Evolutionary conservation across 2,329 filamentous ascomycete species (phyloP), one percentile per base, ranked within the genome.

Genomic region (Colletotrichum euphorbiae): DNA sequence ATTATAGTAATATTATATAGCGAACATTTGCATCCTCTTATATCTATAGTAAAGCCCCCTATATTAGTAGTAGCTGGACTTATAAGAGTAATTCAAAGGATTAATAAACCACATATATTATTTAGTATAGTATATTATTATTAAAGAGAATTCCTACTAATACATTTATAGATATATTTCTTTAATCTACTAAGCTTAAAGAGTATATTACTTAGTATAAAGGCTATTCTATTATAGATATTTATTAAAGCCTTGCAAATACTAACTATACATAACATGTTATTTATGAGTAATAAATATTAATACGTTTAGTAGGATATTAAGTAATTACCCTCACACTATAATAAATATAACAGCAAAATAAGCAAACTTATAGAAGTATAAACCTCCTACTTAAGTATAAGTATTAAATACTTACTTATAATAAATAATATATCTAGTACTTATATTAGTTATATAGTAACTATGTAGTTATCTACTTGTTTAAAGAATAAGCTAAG

Each of bases 361-460:
- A 31, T n/a, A 31, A 40, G 50, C 4, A 8, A 7, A 50, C 24
- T 50, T 48, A 50, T 40, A 19, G n/a, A n/a, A n/a, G n/a, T n/a
- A n/a, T n/a, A n/a, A n/a, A n/a, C n/a, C n/a, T n/a, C n/a, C n/a
- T n/a, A n/a, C n/a, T n/a, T n/a, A n/a, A n/a, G n/a, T 54, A 40
- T 74, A 68, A 24, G 69, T 68, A 31, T 67, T 58, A 45, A 72
- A 56, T 51, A 24, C 17, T 4, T 9, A 58, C 19, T 21, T 52
- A 61, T 71, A 72, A 43, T 72, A 24, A 28, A 69, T 69, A 15
- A 60, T 56, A 48, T 24, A 50, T 51, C 19, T 38, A 50, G 24
- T 52, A 52, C 1, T 28, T 51, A 40, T 40, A 19, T 24, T 51
- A 57, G 40, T 36, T 28, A 2, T 3, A 57, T 42, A 19, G 7